phyloP scores from a whole-genome alignment of 345 rosid genomes.

The Chamaenerion angustifolium region DNA sequence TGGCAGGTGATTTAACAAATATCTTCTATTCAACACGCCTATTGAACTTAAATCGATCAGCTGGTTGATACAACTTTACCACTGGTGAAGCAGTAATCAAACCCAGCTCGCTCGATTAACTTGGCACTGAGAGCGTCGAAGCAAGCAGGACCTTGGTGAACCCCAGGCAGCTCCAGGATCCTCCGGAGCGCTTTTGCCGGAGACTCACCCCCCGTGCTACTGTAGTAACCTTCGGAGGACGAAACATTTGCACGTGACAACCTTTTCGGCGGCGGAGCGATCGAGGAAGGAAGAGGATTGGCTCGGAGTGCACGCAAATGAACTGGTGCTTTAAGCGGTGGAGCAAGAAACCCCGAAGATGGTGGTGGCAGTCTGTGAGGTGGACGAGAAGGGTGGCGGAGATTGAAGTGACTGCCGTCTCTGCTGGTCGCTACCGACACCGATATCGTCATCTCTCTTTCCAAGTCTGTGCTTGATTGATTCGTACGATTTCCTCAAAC shows the following conservation, averaged over 20 bases:
- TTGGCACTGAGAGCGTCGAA: constrained; percentile 91
- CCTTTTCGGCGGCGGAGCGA: not conserved
- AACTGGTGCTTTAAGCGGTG: not conserved
- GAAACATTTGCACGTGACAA: not conserved
- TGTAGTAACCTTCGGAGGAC: not conserved
- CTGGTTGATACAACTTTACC: constrained; percentile 21
- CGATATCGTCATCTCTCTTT: too few species aligned
- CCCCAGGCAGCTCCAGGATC: constrained; percentile 52
- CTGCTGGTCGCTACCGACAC: too few species aligned
- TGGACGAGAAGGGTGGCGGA: not conserved
- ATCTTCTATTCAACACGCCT: too few species aligned
- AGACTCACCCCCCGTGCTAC: constrained; percentile 1
- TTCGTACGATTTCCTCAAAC: too few species aligned
- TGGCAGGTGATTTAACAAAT: too few species aligned
- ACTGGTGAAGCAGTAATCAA: constrained; percentile 61
- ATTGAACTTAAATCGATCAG: too few species aligned
- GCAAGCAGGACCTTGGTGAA: constrained; percentile 89
- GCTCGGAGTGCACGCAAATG: not conserved
- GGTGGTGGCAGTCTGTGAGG: not conserved
- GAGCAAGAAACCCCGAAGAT: not conserved
- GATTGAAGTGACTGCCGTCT: not conserved
- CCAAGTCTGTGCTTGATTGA: too few species aligned
- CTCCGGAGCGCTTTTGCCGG: constrained; percentile 25
- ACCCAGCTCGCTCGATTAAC: constrained; percentile 69
- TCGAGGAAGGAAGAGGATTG: not conserved